phyloP scores from a whole-genome alignment of 2,329 filamentous ascomycete species.

The Fusarium incarnatum region DNA sequence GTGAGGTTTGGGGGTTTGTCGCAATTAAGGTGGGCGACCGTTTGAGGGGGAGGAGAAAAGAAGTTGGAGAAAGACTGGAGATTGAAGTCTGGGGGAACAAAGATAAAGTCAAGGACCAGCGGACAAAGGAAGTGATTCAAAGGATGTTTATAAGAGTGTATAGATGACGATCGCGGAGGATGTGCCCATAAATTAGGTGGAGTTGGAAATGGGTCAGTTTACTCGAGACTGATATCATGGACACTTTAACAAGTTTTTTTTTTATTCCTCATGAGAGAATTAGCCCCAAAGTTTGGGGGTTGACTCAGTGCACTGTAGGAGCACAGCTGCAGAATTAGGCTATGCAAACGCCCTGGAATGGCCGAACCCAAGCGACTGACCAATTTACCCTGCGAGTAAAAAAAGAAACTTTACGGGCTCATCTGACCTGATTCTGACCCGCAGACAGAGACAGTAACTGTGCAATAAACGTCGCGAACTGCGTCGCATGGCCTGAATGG shows the following conservation, averaged over 20 bases:
- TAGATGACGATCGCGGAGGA: conserved; percentile 26
- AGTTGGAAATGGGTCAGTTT: conserved; percentile 22
- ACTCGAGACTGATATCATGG: conserved; percentile 30
- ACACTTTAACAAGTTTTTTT: conserved; percentile 20
- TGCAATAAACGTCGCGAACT: conserved; percentile 23
- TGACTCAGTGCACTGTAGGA: not conserved
- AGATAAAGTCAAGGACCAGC: not conserved
- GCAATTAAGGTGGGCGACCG: not conserved
- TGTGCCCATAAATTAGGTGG: conserved; percentile 35
- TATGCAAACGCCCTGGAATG: conserved; percentile 11
- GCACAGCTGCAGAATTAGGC: conserved; percentile 15
- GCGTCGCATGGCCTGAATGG: conserved; percentile 20
- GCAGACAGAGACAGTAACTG: conserved; percentile 5
- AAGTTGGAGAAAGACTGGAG: conserved; percentile 23
- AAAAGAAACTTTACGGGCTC: not conserved
- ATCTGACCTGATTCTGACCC: conserved; percentile 19
- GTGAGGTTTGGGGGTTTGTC: conserved; percentile 13
- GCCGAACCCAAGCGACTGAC: not conserved
- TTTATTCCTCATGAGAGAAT: not conserved
- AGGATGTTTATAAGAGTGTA: conserved; percentile 27
- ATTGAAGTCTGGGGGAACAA: conserved; percentile 26
- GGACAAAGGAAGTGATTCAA: conserved; percentile 1
- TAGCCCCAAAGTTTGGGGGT: conserved; percentile 20
- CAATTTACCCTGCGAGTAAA: conserved; percentile 4
- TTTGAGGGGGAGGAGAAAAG: not conserved